phyloP scores from a whole-genome alignment of 768 basidiomycete species.

The Wakefieldia striispora region DNA sequence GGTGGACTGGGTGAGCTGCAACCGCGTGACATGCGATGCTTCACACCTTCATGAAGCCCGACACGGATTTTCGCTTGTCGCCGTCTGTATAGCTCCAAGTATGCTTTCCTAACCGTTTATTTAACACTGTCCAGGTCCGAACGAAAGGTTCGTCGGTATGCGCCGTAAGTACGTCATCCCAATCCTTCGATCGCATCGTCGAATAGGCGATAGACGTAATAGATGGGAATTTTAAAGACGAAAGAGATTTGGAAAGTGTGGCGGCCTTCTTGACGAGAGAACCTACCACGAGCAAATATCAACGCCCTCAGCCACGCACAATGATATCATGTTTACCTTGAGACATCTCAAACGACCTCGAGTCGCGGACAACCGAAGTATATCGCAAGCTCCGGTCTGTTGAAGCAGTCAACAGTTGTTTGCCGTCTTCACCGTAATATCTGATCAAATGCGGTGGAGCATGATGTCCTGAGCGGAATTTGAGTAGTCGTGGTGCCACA shows the following conservation, averaged over 20 bases:
- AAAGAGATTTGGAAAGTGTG: conserved; percentile 70
- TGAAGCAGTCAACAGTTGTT: conserved; percentile 86
- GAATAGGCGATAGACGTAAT: conserved; percentile 79
- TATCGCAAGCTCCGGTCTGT: conserved; percentile 86
- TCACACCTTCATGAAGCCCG: conserved; percentile 72
- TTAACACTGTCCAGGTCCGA: conserved; percentile 84
- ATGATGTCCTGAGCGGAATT: conserved; percentile 91
- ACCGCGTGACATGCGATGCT: not conserved
- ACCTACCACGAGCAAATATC: conserved; percentile 44
- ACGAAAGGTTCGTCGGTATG: conserved; percentile 82
- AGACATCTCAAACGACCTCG: conserved; percentile 89
- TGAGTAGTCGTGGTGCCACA: conserved; percentile 80
- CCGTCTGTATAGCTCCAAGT: conserved; percentile 57
- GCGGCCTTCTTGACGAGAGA: conserved; percentile 82
- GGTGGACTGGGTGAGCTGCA: not conserved
- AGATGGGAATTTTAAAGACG: conserved; percentile 81
- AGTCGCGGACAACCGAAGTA: conserved; percentile 93
- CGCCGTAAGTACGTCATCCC: conserved; percentile 95
- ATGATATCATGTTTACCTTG: conserved; percentile 60
- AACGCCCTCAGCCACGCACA: not conserved
- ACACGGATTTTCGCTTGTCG: conserved; percentile 43
- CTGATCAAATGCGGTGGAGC: conserved; percentile 88
- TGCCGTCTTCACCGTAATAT: conserved; percentile 97
- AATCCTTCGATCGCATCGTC: conserved; percentile 81
- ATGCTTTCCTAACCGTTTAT: conserved; percentile 79